These are phyloP conservation scores for Euphrasia arctica DNA, from an alignment of 305 asterid genomes.

Conservation along the genomic window DNA sequence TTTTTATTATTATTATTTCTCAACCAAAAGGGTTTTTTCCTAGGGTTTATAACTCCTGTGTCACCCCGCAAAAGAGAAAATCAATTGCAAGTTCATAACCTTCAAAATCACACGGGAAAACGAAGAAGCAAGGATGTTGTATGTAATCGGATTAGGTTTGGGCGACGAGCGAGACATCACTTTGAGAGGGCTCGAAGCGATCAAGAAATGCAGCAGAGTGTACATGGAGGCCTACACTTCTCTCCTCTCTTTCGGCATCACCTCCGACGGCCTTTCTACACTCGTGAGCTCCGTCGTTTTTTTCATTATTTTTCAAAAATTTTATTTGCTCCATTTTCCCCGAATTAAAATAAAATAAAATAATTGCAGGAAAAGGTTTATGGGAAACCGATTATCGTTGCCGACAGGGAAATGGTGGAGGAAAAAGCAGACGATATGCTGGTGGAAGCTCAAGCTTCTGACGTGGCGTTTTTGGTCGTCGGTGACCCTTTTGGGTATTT, in stretches of 20 bases:
- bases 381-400: conserved; percentile 62
- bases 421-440: conserved; percentile 84
- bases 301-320: too few relatives aligned
- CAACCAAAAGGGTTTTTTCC: too few relatives aligned
- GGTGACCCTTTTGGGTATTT: conserved; percentile 94
- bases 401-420: conserved; percentile 89
- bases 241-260: conserved; percentile 84
- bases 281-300: conserved; percentile 35
- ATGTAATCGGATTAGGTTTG: conserved; percentile 70
- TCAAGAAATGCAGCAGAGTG: conserved; percentile 60
- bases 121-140: conserved; percentile 49
- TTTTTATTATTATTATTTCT: too few relatives aligned
- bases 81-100: not conserved
- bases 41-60: too few relatives aligned
- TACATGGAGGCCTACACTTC: conserved; percentile 95
- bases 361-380: conserved; percentile 63
- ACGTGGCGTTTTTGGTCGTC: conserved; percentile 90
- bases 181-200: conserved; percentile 80
- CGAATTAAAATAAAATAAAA: not conserved
- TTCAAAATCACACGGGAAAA: not conserved
- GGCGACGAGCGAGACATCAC: conserved; percentile 87
- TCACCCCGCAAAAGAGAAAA: not conserved
- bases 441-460: conserved; percentile 60
- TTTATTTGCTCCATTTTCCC: not conserved
- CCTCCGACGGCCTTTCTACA: conserved; percentile 65